Base-by-base conservation (phyloP, 306 rosid species). In the Lathyrus aphaca region DNA sequence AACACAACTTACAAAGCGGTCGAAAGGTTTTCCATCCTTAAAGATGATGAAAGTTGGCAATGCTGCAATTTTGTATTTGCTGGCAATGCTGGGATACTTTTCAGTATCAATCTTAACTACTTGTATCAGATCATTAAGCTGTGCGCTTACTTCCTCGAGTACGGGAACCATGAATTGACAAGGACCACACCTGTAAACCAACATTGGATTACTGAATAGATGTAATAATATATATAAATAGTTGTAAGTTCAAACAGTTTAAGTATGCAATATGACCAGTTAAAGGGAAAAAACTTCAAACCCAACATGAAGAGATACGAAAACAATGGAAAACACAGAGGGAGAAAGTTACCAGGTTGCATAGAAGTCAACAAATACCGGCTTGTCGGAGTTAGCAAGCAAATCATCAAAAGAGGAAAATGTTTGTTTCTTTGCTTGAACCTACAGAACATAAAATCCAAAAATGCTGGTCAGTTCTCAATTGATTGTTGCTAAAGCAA, bases 151-250 rank as follows among this genome's bases (percentile, higher is more conserved):
- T 77, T 94, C 89, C n/a, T 87, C 43, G 46, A 94, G 98, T 29
- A 94, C 69, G 2, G 98, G 97, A 72, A 73, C 91, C 98, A 94
- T 94, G 56, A 84, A 88, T 62, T 94, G 98, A 83, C 98, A 94
- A 63, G 98, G 98, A 76, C 98, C 98, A 44, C 98, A 94, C 98
- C 98, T 94, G 86, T 16, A 69, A 76, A 72, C 37, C 66, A 66
- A 64, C 42, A 49, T 37, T 21, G 8, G 40, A 56, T 77, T 77
- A 77, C 69, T 77, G 72, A 25, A 64, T 60, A 48, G 12, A 46
- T 55, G 61, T 57, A 10, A 27, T 8, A 4, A 53, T 25, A 25
- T 1, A 71, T n/a, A 63, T 4, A 64, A 14, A 55, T 32, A 35
- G 57, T 45, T 37, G 21, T 23, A 49, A 55, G 57, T 45, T 45